Conservation (phyloP, 2,329 filamentous ascomycete genomes). For the Diaporthe humulicola region DNA sequence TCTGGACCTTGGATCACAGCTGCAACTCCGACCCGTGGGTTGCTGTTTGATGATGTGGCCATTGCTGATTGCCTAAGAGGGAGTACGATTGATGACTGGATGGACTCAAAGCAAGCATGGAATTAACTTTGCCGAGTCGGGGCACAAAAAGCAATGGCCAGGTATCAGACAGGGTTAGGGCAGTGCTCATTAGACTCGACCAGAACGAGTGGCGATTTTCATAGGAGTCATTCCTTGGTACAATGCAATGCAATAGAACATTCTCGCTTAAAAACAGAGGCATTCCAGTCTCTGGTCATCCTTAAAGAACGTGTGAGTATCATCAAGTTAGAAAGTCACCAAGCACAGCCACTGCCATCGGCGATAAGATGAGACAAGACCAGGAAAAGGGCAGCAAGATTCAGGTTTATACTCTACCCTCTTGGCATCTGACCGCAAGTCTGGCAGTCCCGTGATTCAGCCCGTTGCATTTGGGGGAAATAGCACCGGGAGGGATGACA, state of each 20-base stretch:
- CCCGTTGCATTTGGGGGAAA: constrained; percentile 3
- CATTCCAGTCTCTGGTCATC: neutral
- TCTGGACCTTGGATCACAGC: constrained; percentile 58
- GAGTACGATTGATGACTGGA: neutral
- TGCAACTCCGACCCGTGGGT: constrained; percentile 63
- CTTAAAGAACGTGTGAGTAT: neutral
- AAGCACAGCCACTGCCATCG: neutral
- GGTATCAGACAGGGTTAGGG: constrained; percentile 17
- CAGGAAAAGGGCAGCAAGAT: neutral
- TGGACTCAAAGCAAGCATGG: neutral
- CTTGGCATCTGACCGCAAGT: constrained; percentile 30
- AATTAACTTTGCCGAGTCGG: constrained; percentile 14
- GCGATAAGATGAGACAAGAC: neutral
- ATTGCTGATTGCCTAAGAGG: constrained; percentile 38
- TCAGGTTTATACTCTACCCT: constrained; percentile 1
- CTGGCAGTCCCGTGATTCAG: constrained; percentile 30
- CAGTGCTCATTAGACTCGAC: neutral
- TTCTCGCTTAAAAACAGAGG: neutral
- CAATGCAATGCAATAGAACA: neutral
- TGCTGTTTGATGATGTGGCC: constrained; percentile 40
- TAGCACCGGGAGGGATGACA: constrained; percentile 27
- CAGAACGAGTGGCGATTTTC: neutral
- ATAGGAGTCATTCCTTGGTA: neutral
- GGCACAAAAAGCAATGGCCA: neutral
- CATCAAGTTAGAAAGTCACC: neutral